Conservation (phyloP, 495 filamentous ascomycete species). For the Aspergillus ostianus region DNA sequence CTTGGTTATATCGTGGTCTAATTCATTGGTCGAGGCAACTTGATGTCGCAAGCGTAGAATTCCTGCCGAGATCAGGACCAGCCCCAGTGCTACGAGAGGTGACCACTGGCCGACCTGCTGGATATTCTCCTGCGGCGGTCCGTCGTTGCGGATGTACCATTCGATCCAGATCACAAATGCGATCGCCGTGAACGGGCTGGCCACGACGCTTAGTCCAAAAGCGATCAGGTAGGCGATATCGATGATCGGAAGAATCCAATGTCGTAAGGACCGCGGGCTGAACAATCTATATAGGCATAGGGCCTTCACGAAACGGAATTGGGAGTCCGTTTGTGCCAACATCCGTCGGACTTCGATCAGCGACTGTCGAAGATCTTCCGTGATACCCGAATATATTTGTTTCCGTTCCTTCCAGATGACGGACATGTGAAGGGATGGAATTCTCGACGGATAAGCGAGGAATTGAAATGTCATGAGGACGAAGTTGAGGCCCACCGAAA, state of each 20-base stretch:
- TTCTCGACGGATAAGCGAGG: slow-evolving; percentile 27
- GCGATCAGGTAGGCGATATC: slow-evolving; percentile 25
- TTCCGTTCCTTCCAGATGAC: slow-evolving; percentile 27
- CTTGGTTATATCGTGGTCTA: slow-evolving; percentile 26
- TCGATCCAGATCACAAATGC: slow-evolving; percentile 37
- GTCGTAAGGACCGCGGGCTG: slow-evolving; percentile 13
- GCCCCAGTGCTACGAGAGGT: slow-evolving; percentile 25
- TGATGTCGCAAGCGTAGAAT: slow-evolving; percentile 29
- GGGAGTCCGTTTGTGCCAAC: neutral
- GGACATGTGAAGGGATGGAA: slow-evolving; percentile 25
- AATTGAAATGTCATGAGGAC: slow-evolving; percentile 24
- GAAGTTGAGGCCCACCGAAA: slow-evolving; percentile 28
- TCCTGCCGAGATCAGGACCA: slow-evolving; percentile 29
- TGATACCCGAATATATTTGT: slow-evolving; percentile 22
- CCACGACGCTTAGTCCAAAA: slow-evolving; percentile 31
- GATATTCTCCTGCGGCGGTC: slow-evolving; percentile 29
- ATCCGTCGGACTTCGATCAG: neutral
- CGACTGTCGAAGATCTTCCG: slow-evolving; percentile 13
- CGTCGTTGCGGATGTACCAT: slow-evolving; percentile 33
- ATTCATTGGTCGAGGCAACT: slow-evolving; percentile 25
- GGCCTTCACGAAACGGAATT: neutral
- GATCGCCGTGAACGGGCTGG: slow-evolving; percentile 33
- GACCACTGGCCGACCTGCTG: slow-evolving; percentile 38
- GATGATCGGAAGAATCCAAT: slow-evolving; percentile 11
- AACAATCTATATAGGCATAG: slow-evolving; percentile 9